These are phyloP conservation scores for Colletotrichum sp. DNA, from an alignment of 2,329 filamentous ascomycete species.

Conservation along the genomic window DNA sequence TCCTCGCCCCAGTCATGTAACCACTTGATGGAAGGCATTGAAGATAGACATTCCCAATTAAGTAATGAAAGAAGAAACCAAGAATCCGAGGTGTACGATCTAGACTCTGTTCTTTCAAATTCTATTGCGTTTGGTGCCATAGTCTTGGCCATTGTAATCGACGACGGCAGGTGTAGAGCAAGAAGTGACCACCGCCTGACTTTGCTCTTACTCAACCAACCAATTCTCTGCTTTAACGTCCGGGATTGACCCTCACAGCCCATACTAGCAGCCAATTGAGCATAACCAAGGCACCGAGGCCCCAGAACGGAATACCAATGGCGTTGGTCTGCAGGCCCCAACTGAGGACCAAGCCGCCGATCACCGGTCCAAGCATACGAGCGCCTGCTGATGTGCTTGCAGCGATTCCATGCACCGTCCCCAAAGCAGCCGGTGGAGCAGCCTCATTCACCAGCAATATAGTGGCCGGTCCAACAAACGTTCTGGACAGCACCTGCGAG, in stretches of 20 bases:
- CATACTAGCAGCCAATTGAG: not conserved
- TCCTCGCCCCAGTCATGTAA: not conserved
- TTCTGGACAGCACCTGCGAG: constrained; percentile 25
- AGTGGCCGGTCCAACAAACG: constrained; percentile 27
- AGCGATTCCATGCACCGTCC: constrained; percentile 28
- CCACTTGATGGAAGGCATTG: not conserved
- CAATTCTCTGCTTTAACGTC: not conserved
- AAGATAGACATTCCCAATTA: not conserved
- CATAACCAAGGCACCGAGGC: not conserved
- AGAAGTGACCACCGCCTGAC: not conserved
- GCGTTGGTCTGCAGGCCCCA: constrained; percentile 22
- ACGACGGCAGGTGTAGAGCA: not conserved
- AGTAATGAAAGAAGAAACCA: not conserved
- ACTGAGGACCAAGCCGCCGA: constrained; percentile 25
- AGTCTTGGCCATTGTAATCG: not conserved
- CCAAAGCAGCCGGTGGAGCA: constrained; percentile 24
- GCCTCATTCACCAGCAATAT: constrained; percentile 29
- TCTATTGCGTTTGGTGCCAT: not conserved
- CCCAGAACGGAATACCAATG: not conserved
- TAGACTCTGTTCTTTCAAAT: not conserved
- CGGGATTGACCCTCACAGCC: not conserved
- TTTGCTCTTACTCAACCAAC: not conserved
- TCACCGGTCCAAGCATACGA: constrained; percentile 26
- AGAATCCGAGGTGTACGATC: not conserved
- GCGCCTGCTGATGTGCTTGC: constrained; percentile 27